phyloP scores from a whole-genome alignment of 129 eudicot species.

The Flaveria trinervia region DNA sequence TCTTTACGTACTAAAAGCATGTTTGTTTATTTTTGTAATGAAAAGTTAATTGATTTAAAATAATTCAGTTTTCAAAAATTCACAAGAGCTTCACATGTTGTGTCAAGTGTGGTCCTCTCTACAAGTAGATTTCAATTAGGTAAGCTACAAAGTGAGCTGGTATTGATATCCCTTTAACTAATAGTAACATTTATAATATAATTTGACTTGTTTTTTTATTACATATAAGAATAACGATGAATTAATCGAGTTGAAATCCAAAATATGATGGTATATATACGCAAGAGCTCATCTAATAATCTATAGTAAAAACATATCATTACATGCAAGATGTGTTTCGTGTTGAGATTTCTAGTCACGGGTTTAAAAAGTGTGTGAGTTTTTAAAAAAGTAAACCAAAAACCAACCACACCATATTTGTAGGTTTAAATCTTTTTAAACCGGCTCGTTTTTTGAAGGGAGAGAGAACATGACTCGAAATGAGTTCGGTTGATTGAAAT shows the following conservation, averaged over 20 bases:
- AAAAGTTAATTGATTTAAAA: background rate
- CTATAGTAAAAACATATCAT: too few species aligned
- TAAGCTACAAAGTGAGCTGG: constrained; percentile 12
- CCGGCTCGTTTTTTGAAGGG: too few species aligned
- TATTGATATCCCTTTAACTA: background rate
- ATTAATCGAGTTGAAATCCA: background rate
- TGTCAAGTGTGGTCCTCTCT: constrained; percentile 31
- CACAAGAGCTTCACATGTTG: constrained; percentile 21
- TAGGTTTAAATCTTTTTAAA: too few species aligned
- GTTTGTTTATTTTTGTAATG: background rate
- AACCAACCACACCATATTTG: too few species aligned
- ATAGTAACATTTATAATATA: background rate
- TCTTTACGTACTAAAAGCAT: background rate
- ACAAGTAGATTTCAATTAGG: background rate
- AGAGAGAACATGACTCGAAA: too few species aligned
- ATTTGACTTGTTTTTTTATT: background rate
- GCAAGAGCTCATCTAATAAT: too few species aligned
- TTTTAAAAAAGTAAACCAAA: too few species aligned
- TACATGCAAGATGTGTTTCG: too few species aligned
- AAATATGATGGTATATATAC: too few species aligned
- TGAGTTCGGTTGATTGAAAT: too few species aligned
- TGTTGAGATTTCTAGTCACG: too few species aligned
- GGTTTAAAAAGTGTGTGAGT: too few species aligned
- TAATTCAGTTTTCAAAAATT: background rate
- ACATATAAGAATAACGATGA: background rate